Evolutionary conservation across 2,329 filamentous ascomycete genomes (phyloP).

Genomic region (Colletotrichum endophyticum): DNA sequence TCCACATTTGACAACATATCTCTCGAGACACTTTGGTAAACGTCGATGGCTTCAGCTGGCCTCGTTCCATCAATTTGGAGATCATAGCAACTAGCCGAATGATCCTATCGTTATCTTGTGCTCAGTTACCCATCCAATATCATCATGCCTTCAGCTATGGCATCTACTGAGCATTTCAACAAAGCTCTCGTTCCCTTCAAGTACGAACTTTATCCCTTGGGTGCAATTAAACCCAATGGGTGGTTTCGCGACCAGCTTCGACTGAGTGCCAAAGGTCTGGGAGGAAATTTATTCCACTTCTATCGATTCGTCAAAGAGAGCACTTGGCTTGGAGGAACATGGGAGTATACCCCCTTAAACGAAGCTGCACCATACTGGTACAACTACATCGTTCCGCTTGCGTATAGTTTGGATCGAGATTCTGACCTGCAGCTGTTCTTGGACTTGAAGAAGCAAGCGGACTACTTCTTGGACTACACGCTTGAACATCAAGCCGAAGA

Average conservation of each 20-base stretch:
- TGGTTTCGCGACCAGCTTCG: conserved; percentile 57
- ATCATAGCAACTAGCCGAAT: background rate
- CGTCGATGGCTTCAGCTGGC: background rate
- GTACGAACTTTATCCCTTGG: conserved; percentile 48
- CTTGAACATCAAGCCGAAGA: conserved; percentile 54
- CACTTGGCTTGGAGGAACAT: conserved; percentile 52
- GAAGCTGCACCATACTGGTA: conserved; percentile 66
- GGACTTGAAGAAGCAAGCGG: conserved; percentile 15
- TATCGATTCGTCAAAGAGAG: conserved; percentile 57
- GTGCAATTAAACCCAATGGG: conserved; percentile 53
- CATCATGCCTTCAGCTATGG: background rate
- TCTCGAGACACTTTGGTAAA: background rate
- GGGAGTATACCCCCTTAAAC: conserved; percentile 60
- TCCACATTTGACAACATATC: background rate
- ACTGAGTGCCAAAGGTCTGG: conserved; percentile 54
- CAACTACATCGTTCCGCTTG: conserved; percentile 62
- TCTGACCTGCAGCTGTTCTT: conserved; percentile 29
- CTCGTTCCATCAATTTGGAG: background rate
- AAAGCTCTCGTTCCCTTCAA: conserved; percentile 32
- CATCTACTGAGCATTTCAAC: background rate
- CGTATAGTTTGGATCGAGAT: conserved; percentile 47
- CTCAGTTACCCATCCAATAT: background rate
- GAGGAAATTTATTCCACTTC: conserved; percentile 58
- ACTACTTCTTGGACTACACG: conserved; percentile 47
- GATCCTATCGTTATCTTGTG: background rate